Conservation (phyloP, 176 grass and related monocot genomes). For the Zea mays region Zm-B73-REFERENCE-NAM-5.0 NC_050096.1:39044501-39045000, state of each 20-base stretch:
- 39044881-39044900: too few species aligned
- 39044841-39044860: not conserved
- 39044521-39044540: not conserved
- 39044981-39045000: not conserved
- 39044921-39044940: not conserved
- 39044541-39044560: not conserved
- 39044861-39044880: too few species aligned
- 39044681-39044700: not conserved
- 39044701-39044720: not conserved
- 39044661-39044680: constrained; percentile 1
- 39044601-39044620: not conserved
- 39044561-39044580: not conserved
- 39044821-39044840: not conserved
- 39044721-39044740: not conserved
- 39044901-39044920: too few species aligned
- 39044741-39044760: not conserved
- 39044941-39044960: not conserved
- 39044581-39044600: not conserved
- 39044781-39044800: not conserved
- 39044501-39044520: not conserved
- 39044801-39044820: not conserved
- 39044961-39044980: not conserved
- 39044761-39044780: not conserved
- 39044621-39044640: not conserved
- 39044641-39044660: not conserved